phyloP scores from a whole-genome alignment of 345 rosid genomes.

The Syzygium aqueum region DNA sequence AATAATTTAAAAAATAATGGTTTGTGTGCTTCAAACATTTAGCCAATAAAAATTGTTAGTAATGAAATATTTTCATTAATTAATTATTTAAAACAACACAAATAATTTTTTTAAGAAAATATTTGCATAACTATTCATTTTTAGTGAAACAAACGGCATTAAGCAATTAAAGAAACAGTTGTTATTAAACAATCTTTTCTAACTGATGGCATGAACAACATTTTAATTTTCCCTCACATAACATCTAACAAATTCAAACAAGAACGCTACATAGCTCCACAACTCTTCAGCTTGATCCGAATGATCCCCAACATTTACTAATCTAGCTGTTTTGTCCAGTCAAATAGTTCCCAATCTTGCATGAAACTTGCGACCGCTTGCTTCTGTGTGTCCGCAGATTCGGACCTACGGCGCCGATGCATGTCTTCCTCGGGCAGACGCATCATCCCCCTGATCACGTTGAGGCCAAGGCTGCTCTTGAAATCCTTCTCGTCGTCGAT shows the following conservation, averaged over 20 bases:
- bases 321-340: slow-evolving; percentile 88
- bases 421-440: slow-evolving; percentile 77
- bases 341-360: slow-evolving; percentile 70
- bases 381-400: slow-evolving; percentile 62
- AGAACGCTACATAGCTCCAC: neutral
- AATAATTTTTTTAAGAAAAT: no score
- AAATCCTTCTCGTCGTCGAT: slow-evolving; percentile 89
- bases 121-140: no score
- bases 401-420: slow-evolving; percentile 60
- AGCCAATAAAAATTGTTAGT: no score
- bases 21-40: no score
- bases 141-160: no score
- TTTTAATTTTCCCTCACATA: neutral
- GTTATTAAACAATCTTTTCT: neutral
- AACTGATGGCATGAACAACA: neutral
- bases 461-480: slow-evolving; percentile 70
- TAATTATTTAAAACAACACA: no score
- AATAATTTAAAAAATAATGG: no score
- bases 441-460: slow-evolving; percentile 89
- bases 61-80: no score
- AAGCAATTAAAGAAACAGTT: neutral
- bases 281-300: neutral
- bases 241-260: neutral
- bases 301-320: neutral
- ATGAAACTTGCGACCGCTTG: slow-evolving; percentile 47